Conservation (phyloP, 495 filamentous ascomycete genomes). For the Xylaria nigripes region DNA sequence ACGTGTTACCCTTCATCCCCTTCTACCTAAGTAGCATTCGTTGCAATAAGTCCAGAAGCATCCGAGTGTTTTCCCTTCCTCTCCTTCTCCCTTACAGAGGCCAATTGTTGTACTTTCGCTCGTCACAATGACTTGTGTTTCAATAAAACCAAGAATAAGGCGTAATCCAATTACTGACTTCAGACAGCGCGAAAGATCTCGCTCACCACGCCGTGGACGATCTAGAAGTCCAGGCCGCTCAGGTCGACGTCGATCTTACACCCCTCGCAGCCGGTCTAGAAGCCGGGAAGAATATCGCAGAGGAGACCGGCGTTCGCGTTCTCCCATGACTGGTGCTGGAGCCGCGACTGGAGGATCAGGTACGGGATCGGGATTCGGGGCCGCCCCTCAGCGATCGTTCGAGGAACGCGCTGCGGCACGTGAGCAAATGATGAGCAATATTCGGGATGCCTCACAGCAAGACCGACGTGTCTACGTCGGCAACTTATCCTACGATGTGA, state of each 20-base stretch:
- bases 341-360: conserved; percentile 55
- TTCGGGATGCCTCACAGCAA: conserved; percentile 91
- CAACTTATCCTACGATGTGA: conserved; percentile 98
- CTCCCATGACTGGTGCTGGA: conserved; percentile 73
- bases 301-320: conserved; percentile 60
- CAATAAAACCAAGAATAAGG: not conserved
- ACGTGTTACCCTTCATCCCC: not conserved
- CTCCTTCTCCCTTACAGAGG: not conserved
- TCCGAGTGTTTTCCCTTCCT: too few species aligned
- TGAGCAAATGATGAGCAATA: conserved; percentile 90
- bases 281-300: conserved; percentile 80
- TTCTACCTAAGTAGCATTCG: not conserved
- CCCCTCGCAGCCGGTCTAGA: conserved; percentile 84
- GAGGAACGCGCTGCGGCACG: conserved; percentile 81
- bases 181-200: conserved; percentile 85
- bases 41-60: not conserved
- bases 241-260: conserved; percentile 79
- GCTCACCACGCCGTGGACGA: conserved; percentile 78
- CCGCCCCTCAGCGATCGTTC: conserved; percentile 60
- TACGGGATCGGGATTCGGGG: conserved; percentile 47
- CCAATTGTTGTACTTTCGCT: not conserved
- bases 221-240: conserved; percentile 43
- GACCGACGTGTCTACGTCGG: conserved; percentile 99
- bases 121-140: not conserved
- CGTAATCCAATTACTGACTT: conserved; percentile 32